Evolutionary conservation across 495 filamentous ascomycete species (phyloP).

Genomic region (Daldinia caldariorum): DNA sequence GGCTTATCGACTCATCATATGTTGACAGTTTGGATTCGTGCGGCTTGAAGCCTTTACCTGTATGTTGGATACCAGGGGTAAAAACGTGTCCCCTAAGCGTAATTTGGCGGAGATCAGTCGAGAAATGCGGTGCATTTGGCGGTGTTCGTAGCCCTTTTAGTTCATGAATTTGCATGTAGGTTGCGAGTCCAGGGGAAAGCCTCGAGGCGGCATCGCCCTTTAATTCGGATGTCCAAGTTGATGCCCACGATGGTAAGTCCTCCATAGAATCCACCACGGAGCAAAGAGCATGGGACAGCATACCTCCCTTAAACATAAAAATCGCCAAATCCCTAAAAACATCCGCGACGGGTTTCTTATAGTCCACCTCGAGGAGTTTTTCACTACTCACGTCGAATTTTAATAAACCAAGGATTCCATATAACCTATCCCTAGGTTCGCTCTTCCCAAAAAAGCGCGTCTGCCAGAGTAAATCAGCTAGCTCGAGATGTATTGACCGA

Average conservation of each 20-base stretch:
- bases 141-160: background rate
- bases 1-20: background rate
- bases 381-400: background rate
- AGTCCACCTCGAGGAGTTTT: slow-evolving; percentile 22
- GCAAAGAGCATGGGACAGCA: slow-evolving; percentile 22
- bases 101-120: slow-evolving; percentile 3
- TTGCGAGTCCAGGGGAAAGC: slow-evolving; percentile 9
- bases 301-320: slow-evolving; percentile 16
- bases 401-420: slow-evolving; percentile 21
- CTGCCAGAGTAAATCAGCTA: slow-evolving; percentile 25
- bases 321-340: slow-evolving; percentile 22
- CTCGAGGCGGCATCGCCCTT: slow-evolving; percentile 15
- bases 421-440: slow-evolving; percentile 22
- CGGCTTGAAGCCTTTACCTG: slow-evolving; percentile 4
- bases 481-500: slow-evolving; percentile 4
- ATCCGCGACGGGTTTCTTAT: slow-evolving; percentile 20
- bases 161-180: slow-evolving; percentile 14
- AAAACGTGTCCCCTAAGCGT: slow-evolving; percentile 16
- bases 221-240: slow-evolving; percentile 7
- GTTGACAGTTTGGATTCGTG: background rate
- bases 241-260: slow-evolving; percentile 24
- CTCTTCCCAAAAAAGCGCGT: slow-evolving; percentile 20
- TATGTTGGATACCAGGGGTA: slow-evolving; percentile 7
- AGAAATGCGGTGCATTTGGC: slow-evolving; percentile 8
- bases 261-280: slow-evolving; percentile 11